A percentile compares a stretch with the other conserved stretches of the same genome.
phyloP scores from a whole-genome alignment of 768 basidiomycete genomes.

The Cystofilobasidium capitatum region DNA sequence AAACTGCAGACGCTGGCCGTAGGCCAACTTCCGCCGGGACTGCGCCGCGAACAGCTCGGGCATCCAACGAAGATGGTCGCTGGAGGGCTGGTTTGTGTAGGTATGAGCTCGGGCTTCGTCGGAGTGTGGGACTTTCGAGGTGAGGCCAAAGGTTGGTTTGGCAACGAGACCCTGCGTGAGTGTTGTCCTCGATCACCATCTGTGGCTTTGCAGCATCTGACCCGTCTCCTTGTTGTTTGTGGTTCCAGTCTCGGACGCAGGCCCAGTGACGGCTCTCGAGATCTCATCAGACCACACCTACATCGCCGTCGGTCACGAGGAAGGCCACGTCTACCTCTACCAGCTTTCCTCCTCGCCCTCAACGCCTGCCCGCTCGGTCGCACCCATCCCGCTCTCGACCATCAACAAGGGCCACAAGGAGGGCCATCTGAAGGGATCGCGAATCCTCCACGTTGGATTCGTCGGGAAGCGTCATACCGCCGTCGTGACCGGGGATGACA shows the following conservation, averaged over 20 bases:
- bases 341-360: constrained; percentile 46
- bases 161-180: constrained; percentile 57
- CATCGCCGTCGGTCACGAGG: constrained; percentile 74
- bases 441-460: constrained; percentile 68
- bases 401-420: constrained; percentile 70
- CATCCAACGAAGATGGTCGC: constrained; percentile 71
- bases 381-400: constrained; percentile 58
- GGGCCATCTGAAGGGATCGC: constrained; percentile 70
- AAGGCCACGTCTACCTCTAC: constrained; percentile 77
- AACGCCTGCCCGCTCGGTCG: constrained; percentile 55
- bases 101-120: constrained; percentile 67
- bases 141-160: constrained; percentile 67
- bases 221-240: not conserved
- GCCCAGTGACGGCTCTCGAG: constrained; percentile 77
- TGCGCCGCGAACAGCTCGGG: constrained; percentile 39
- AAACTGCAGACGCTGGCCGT: constrained; percentile 11
- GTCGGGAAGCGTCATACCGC: constrained; percentile 87
- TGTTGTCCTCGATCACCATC: not conserved
- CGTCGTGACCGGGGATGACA: constrained; percentile 78
- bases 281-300: constrained; percentile 90
- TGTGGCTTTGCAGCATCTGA: too few species aligned
- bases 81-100: constrained; percentile 80
- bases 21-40: not conserved
- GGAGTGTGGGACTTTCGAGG: constrained; percentile 87
- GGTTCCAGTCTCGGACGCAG: constrained; percentile 50